These are phyloP conservation scores for Plenodomus biglobosus DNA, from an alignment of 2,329 filamentous ascomycete species.

Conservation along the genomic window DNA sequence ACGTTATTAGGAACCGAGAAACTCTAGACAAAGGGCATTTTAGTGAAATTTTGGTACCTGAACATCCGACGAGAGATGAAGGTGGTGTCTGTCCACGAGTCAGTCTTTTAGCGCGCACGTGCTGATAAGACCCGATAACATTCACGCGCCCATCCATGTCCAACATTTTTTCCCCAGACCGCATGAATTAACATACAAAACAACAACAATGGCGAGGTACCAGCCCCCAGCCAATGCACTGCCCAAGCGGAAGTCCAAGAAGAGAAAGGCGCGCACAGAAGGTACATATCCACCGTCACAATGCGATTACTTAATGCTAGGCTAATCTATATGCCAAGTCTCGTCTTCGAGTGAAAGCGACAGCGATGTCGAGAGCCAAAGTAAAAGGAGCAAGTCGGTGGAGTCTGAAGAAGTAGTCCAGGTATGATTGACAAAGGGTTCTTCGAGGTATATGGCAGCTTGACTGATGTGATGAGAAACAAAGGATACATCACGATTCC, in stretches of 20 bases:
- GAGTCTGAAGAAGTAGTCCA: constrained; percentile 3
- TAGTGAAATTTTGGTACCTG: too few species aligned
- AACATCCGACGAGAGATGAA: too few species aligned
- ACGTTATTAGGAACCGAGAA: too few species aligned
- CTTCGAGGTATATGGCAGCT: not conserved
- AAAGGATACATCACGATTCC: constrained; percentile 4
- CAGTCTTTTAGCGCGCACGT: constrained; percentile 21
- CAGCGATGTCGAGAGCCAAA: constrained; percentile 27
- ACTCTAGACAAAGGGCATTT: too few species aligned
- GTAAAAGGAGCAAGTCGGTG: constrained; percentile 1
- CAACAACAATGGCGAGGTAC: constrained; percentile 30
- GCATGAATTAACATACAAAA: constrained; percentile 3
- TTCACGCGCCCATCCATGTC: constrained; percentile 21
- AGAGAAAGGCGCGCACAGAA: constrained; percentile 36
- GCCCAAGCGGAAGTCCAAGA: constrained; percentile 32
- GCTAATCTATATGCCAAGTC: constrained; percentile 19
- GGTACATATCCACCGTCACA: constrained; percentile 9
- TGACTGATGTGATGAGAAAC: not conserved
- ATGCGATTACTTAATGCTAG: not conserved
- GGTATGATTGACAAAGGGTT: not conserved
- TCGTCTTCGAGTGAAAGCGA: constrained; percentile 39
- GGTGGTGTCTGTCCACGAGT: too few species aligned
- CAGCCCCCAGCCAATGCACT: constrained; percentile 17
- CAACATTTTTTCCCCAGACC: constrained; percentile 18
- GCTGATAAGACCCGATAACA: constrained; percentile 30